Evolutionary conservation across 345 rosid genomes (phyloP).

Genomic region (Xanthoceras sorbifolium): DNA sequence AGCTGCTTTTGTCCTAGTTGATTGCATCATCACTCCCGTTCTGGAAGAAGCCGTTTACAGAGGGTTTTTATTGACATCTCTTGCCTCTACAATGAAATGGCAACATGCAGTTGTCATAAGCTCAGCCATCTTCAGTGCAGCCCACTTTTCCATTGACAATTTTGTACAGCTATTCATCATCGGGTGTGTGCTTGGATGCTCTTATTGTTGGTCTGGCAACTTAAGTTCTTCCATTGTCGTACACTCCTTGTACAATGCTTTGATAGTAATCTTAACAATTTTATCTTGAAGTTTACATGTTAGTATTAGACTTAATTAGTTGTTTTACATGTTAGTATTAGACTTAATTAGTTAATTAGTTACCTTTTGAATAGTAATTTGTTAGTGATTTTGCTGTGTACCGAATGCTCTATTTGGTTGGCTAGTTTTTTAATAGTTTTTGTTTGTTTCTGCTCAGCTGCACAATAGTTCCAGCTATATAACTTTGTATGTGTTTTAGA

Average conservation of each 20-base stretch:
- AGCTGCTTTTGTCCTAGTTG: constrained; percentile 52
- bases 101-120: constrained; percentile 55
- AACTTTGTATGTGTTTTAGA: too few relatives aligned
- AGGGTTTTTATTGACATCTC: constrained; percentile 69
- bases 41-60: constrained; percentile 82
- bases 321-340: too few relatives aligned
- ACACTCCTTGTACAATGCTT: constrained; percentile 79
- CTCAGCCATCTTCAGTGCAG: constrained; percentile 68
- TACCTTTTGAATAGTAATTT: too few relatives aligned
- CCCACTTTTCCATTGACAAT: constrained; percentile 75
- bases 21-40: constrained; percentile 65
- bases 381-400: too few relatives aligned
- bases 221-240: constrained; percentile 56
- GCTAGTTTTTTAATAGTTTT: too few relatives aligned
- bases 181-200: constrained; percentile 68
- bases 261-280: constrained; percentile 48
- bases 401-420: too few relatives aligned
- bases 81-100: constrained; percentile 64
- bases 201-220: constrained; percentile 80
- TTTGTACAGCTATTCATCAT: constrained; percentile 63
- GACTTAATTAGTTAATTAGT: too few relatives aligned
- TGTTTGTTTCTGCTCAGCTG: too few relatives aligned
- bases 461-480: too few relatives aligned
- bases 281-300: constrained; percentile 23
- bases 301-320: too few relatives aligned